Evolutionary conservation across 805 yeast genomes (phyloP), one percentile per base, ranked within the genome.

Genomic region (Hanseniaspora meyeri): DNA sequence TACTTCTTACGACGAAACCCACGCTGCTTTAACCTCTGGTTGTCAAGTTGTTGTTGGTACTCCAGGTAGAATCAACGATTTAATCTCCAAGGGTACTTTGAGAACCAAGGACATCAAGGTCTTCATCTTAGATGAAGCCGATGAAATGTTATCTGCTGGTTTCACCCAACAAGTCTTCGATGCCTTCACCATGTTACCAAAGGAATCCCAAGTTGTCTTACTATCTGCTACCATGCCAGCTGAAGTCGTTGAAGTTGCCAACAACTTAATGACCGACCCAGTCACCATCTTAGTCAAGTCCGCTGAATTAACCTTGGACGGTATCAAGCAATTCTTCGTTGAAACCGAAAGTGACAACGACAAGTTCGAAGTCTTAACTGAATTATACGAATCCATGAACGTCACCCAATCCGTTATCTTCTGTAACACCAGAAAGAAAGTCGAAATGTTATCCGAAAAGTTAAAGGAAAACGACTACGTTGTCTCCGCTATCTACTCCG

Each of bases 61-160:
- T 59, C 98, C 98, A 65, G 98, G 98, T 68, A 83, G 98, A 76
- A 97, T 93, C 62, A 80, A 77, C 66, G 97, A 93, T 72, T 88
- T 93, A 91, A 90, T 93, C 69, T 86, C 87, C 73, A 82, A 97
- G 71, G 79, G 95, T 67, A 77, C 76, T 74, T 82, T 93, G 72
- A 82, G 76, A 69, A 84, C 95, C 61, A 80, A 87, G 65, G 78
- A 83, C 71, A 78, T 93, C 67, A 88, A 89, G 77, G 88, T 93
- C 95, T 81, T 93, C 74, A 83, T 91, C 69, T 78, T 93, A 68
- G 98, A 91, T 76, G 98, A 91, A 77, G 97, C 97, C 67, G 98
- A 91, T 78, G 97, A 93, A 78, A 79, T 91, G 82, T 79, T 91
- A 70, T 80, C 72, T 47, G 66, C 72, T 59, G 98, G 97, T 60